Evolutionary conservation across 2,329 filamentous ascomycete species (phyloP).

Genomic region (Elsinoe arachidis): DNA sequence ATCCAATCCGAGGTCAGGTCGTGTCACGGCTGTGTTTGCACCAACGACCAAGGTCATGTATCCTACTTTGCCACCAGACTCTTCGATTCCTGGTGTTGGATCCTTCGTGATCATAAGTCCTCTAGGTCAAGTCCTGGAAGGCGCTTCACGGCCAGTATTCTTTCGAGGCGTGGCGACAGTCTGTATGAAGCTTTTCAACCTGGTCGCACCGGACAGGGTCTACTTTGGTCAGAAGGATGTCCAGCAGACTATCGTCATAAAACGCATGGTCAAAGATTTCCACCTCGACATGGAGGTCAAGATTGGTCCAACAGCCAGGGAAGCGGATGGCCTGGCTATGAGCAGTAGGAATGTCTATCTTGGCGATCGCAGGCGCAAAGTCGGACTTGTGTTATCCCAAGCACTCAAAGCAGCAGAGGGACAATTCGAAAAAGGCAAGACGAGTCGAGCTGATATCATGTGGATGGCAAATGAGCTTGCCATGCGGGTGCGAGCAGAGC

Average conservation of each 20-base stretch:
- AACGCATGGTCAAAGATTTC: slow-evolving; percentile 79
- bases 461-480: slow-evolving; percentile 58
- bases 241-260: slow-evolving; percentile 88
- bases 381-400: slow-evolving; percentile 63
- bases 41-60: slow-evolving; percentile 81
- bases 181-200: slow-evolving; percentile 88
- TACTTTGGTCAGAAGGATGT: slow-evolving; percentile 98
- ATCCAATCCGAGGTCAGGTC: slow-evolving; percentile 41
- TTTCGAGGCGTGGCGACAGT: slow-evolving; percentile 94
- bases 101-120: slow-evolving; percentile 90
- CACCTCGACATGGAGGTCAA: slow-evolving; percentile 66
- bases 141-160: slow-evolving; percentile 79
- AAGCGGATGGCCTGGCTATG: slow-evolving; percentile 74
- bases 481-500: slow-evolving; percentile 47
- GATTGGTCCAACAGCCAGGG: slow-evolving; percentile 66
- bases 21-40: slow-evolving; percentile 75
- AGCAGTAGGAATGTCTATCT: slow-evolving; percentile 94
- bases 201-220: slow-evolving; percentile 65
- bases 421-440: slow-evolving; percentile 49
- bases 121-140: slow-evolving; percentile 71
- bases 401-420: slow-evolving; percentile 63
- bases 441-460: slow-evolving; percentile 58
- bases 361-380: slow-evolving; percentile 60
- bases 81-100: slow-evolving; percentile 66
- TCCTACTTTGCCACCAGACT: slow-evolving; percentile 64